Evolutionary conservation across 148 eudicot species (phyloP), one percentile per base, ranked within the genome.

Genomic region (Amaranthus palmeri): DNA sequence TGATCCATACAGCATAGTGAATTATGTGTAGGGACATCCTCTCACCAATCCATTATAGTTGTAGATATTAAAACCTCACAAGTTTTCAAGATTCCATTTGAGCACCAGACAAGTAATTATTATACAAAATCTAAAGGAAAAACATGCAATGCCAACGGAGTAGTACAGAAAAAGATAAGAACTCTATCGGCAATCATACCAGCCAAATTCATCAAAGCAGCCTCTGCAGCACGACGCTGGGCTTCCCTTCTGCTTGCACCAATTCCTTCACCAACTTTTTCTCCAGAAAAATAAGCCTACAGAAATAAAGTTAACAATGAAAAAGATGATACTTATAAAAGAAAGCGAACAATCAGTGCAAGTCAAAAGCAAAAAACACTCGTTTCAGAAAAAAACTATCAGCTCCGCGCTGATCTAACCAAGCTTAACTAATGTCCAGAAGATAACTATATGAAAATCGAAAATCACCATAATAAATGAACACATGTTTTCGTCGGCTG

Each of bases 241-340:
- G 99, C 99, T 78, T 89, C 96, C 79, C 85, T 91, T 74, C 96
- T 84, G 4, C 86, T 89, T 84, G 77, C 83, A 25, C 99, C 99
- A 84, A 81, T 83, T 58, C 96, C 97, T 70, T 82, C 79, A 68
- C 93, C 97, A 71, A 95, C 78, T 82, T 81, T 88, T 79, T 95
- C 99, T 56, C 99, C 99, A 71, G 87, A 82, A 82, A 90, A 92
- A 81, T 67, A 82, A 36, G 82, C 92, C 97, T 92, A 71, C 63
- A 84, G 25, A 59, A 3, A 47, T 4, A 8, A 46, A 48, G 13
- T 80, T 59, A 85, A 79, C 54, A 86, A 50, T 25, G 47, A 3
- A 8, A 9, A 71, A 5, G n/a, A 47, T 4, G 44, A 40, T 18
- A 13, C n/a, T 51, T 15, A 25, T 8, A 42, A 10, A 13, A 3